A percentile compares a stretch with the other conserved stretches of the same genome.
Evolutionary conservation across 2,329 filamentous ascomycete species (phyloP).

Genomic region (Knufia petricola): DNA sequence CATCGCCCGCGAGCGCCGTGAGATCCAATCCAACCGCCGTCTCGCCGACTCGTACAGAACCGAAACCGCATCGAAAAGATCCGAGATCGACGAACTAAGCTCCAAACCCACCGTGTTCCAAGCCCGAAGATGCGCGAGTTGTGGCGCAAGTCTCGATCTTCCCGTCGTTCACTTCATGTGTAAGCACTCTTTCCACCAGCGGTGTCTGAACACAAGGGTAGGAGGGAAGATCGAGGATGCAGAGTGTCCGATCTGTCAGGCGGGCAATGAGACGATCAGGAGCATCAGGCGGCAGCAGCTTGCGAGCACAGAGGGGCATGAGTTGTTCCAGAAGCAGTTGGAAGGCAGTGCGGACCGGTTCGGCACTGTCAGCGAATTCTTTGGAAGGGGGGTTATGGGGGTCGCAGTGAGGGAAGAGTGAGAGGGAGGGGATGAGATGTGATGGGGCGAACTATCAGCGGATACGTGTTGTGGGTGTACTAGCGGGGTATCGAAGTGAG

Average conservation of each 20-base stretch:
- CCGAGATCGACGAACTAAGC: constrained; percentile 67
- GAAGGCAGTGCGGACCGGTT: constrained; percentile 63
- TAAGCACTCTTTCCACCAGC: constrained; percentile 92
- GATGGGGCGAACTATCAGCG: too few species aligned
- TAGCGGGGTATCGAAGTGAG: too few species aligned
- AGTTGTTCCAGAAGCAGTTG: constrained; percentile 75
- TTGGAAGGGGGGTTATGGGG: constrained; percentile 82
- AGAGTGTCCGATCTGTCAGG: constrained; percentile 79
- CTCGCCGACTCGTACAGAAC: constrained; percentile 73
- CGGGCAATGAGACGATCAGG: constrained; percentile 76
- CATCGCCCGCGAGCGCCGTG: constrained; percentile 76
- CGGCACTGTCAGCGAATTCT: constrained; percentile 87
- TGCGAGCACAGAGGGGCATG: constrained; percentile 77
- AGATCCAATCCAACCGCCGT: constrained; percentile 73
- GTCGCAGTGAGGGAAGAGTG: neutral
- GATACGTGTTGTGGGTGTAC: too few species aligned
- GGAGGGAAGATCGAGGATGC: constrained; percentile 47
- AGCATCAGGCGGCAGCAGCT: constrained; percentile 79
- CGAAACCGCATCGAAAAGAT: constrained; percentile 70
- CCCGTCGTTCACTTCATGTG: constrained; percentile 93
- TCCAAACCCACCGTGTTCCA: constrained; percentile 82
- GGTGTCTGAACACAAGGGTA: constrained; percentile 58
- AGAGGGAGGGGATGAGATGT: too few species aligned
- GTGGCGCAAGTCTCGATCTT: constrained; percentile 66
- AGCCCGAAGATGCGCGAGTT: constrained; percentile 76